Evolutionary conservation across 2,329 filamentous ascomycete genomes (phyloP), one percentile per base, ranked within the genome.

Genomic region (Ophiocordyceps camponoti-floridani): DNA sequence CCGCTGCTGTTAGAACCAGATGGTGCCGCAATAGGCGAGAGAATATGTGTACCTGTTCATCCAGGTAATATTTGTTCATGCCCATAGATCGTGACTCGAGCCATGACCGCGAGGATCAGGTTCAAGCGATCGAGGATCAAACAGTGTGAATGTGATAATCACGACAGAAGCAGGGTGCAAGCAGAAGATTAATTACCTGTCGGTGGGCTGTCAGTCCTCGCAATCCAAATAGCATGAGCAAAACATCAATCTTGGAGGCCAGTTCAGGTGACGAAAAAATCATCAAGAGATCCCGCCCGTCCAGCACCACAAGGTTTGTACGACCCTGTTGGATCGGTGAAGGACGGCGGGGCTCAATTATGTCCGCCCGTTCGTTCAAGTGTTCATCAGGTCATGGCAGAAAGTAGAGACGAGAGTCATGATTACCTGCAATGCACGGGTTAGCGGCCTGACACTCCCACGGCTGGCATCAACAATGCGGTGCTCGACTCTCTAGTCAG

Each of bases 321-420:
- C 71, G 68, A 10, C 67, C 72, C 69, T 63, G 72, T 62, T 72
- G 69, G 70, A 61, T 56, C 59, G 62, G 63, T 57, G 65, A 60
- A 57, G 59, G 63, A 56, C 55, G 60, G 58, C 63, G 56, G 57
- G 67, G 66, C 70, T 75, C 72, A 62, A 65, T 73, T 75, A 74
- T 77, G 74, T 77, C 74, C 74, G 74, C 74, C 74, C 74, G 74
- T 77, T 77, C 74, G 74, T 77, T 76, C 73, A 77, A 76, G 62
- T 63, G 64, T 71, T 77, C 74, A 66, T 78, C 74, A 77, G 70
- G 56, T 51, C 57, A 61, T 62, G 56, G 50, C 47, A 41, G 27
- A 31, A 30, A 16, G 16, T 31, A 16, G 12, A 35, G 28, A 26
- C n/a, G 31, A 28, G 13, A 12, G 43, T 7, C 18, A 4, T 35